Conservation (phyloP, 257 asterid genomes). For the Coffea eugenioides region DNA sequence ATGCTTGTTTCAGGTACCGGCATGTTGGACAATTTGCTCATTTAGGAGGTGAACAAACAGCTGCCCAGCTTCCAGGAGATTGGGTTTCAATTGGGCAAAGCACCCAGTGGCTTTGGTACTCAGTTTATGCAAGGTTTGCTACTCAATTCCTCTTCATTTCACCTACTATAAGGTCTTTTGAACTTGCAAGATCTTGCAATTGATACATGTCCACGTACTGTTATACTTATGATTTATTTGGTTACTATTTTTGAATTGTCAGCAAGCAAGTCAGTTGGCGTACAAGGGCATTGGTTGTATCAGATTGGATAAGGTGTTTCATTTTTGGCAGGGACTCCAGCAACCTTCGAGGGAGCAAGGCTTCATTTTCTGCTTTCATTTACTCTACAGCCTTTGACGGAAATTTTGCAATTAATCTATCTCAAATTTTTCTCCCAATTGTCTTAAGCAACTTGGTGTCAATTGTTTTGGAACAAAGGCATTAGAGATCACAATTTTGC, state of each 20-base stretch:
- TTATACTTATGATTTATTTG: not conserved
- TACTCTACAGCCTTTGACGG: not conserved
- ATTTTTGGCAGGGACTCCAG: conserved; percentile 94
- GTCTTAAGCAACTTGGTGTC: not conserved
- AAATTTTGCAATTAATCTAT: not conserved
- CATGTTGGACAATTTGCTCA: conserved; percentile 98
- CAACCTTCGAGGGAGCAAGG: conserved; percentile 44
- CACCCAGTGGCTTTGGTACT: conserved; percentile 97
- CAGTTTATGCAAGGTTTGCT: conserved; percentile 83
- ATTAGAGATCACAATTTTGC: conserved; percentile 30
- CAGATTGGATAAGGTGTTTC: conserved; percentile 87
- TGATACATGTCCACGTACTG: not conserved
- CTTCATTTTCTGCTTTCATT: not conserved
- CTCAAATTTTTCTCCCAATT: not conserved
- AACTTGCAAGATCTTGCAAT: not conserved
- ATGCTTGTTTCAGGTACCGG: conserved; percentile 57
- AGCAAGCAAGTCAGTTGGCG: conserved; percentile 99
- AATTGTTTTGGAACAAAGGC: conserved; percentile 4
- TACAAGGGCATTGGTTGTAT: conserved; percentile 80
- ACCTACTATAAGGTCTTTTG: not conserved
- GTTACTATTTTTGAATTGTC: conserved; percentile 20
- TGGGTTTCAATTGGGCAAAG: conserved; percentile 95
- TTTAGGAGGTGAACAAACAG: conserved; percentile 95
- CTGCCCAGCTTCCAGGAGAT: conserved; percentile 97
- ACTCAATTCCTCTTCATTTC: not conserved